Conservation (phyloP, 2,329 filamentous ascomycete genomes). For the Pseudogymnoascus destructans region DNA sequence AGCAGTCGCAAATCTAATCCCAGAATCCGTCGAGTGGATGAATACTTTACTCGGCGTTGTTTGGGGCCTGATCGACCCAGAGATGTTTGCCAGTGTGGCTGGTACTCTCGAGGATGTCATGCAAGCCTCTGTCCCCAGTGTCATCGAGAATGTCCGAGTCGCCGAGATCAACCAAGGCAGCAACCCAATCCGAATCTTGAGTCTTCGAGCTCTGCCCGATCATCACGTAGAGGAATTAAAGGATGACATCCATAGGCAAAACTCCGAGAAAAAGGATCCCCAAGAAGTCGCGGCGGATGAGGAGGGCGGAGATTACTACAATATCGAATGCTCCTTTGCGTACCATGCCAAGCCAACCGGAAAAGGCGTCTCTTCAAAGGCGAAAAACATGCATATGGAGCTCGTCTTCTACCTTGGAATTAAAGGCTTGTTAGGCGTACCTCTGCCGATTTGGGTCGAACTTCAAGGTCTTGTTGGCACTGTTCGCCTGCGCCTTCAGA, state of each 20-base stretch:
- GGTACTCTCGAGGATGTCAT: conserved; percentile 93
- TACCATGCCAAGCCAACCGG: conserved; percentile 75
- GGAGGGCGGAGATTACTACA: conserved; percentile 85
- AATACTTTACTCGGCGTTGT: conserved; percentile 74
- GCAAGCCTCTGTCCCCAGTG: conserved; percentile 81
- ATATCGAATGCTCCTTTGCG: conserved; percentile 77
- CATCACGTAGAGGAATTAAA: conserved; percentile 70
- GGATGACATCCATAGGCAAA: conserved; percentile 63
- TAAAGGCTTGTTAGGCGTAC: conserved; percentile 65
- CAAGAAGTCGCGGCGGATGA: conserved; percentile 81
- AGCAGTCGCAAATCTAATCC: conserved; percentile 74
- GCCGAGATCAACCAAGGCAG: conserved; percentile 89
- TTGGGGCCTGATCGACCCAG: conserved; percentile 88
- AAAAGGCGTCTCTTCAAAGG: conserved; percentile 61
- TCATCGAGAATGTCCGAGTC: conserved; percentile 90
- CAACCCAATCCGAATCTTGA: conserved; percentile 80
- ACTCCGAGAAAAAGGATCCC: conserved; percentile 69
- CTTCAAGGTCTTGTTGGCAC: conserved; percentile 85
- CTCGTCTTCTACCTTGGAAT: conserved; percentile 87
- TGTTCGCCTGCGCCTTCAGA: conserved; percentile 65
- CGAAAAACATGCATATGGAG: conserved; percentile 94
- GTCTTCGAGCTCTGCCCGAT: conserved; percentile 74
- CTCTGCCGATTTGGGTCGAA: conserved; percentile 46
- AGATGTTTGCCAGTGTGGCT: conserved; percentile 86
- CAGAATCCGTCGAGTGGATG: conserved; percentile 92